Percentiles rank a stretch among this genome's conserved stretches.
Conservation (phyloP, 768 basidiomycete genomes). For the Heimioporus sp. region DNA sequence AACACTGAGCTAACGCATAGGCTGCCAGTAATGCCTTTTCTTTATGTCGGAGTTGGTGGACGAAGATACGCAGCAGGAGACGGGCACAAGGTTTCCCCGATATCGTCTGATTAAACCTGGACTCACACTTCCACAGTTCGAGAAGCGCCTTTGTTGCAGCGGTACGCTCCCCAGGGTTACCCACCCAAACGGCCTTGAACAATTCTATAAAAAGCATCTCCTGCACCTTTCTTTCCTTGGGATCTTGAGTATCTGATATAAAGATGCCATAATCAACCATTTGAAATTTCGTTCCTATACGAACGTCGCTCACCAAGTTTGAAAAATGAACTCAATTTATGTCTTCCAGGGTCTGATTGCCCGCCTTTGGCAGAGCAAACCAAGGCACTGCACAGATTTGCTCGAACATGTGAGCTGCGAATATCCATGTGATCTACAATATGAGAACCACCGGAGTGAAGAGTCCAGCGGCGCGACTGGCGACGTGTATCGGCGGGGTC, state of each 20-base stretch:
- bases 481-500: no score
- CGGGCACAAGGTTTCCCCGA: background rate
- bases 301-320: background rate
- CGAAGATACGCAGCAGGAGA: conserved; percentile 11
- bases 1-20: conserved; percentile 9
- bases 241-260: conserved; percentile 1
- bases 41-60: conserved; percentile 13
- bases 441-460: no score
- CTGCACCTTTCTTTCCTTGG: background rate
- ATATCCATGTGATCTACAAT: no score
- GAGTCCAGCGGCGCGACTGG: no score
- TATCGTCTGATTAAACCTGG: no score
- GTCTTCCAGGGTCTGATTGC: no score
- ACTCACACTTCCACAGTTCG: conserved; percentile 19
- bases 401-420: no score
- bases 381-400: no score
- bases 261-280: background rate
- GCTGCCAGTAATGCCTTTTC: conserved; percentile 17
- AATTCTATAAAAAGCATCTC: conserved; percentile 10
- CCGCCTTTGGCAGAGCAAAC: no score
- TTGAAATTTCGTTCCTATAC: background rate
- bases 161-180: conserved; percentile 14
- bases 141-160: conserved; percentile 20
- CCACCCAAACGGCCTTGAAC: background rate
- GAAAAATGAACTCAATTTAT: background rate